Base-by-base conservation (phyloP, 2,329 filamentous ascomycete genomes). In the Phaeosphaeriaceae sp. region DNA sequence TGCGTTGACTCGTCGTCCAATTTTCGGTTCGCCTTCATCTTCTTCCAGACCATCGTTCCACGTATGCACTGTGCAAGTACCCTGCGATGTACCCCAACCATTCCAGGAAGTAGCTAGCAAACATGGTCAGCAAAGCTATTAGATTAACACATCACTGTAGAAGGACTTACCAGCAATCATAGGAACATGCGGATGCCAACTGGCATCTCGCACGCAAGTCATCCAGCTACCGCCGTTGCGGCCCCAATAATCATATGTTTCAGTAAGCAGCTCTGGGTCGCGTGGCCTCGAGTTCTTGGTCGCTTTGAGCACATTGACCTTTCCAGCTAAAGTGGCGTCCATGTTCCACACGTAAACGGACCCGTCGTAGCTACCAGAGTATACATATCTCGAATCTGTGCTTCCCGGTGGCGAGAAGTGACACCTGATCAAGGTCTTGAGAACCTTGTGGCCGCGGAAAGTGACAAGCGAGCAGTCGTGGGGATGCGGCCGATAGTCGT, bases 401-500 rank as follows among this genome's bases (percentile, higher is more conserved):
- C 91, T 93, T 11, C 85, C 87, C 0, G 92, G 88, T 0, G 95
- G 95, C 31, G 91, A 95, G 79, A 99, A 99, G 78, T 98, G 94
- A 71, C 95, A 98, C 60, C 95, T 85, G 66, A 98, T 97, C 42
- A 98, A 83, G 1, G 95, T 98, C 70, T 92, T 90, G 60, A 96
- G 85, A 13, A 99, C 92, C 61, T 86, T 87, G 79, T 99, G 95
- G 10, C 94, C 94, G 24, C 92, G 88, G 83, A 96, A 98, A 0
- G 94, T 97, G 48, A 98, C 95, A 2, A 97, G 82, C 1, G 91
- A 96, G 80, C 94, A 96, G 77, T 98, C 95, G 69, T 93, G 79
- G 0, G 90, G 90, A 75, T 97, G 90, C 1, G 88, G 88, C 58
- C 87, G 86, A 83, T 88, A 92, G 67, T 87, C 81, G 21, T 84